A percentile compares a stretch with the other conserved stretches of the same genome.
phyloP scores from a whole-genome alignment of 164 flowering plant species.

The Umbilicus rupestris region DNA sequence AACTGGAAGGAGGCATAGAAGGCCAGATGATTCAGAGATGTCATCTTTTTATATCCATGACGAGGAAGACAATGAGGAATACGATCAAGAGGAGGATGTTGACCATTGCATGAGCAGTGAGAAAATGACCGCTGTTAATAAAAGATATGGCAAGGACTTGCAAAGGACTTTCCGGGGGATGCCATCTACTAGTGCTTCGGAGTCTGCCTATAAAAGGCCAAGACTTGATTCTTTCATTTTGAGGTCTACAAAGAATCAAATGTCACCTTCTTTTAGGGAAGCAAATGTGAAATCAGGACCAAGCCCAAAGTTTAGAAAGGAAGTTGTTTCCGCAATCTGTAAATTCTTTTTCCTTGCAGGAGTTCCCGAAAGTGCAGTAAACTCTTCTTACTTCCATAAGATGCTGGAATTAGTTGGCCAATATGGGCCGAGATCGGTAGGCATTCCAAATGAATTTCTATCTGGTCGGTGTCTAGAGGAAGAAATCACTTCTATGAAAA shows the following conservation, averaged over 20 bases:
- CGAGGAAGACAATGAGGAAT: conserved; percentile 18
- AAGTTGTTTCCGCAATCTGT: conserved; percentile 23
- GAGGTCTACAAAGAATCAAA: conserved; percentile 12
- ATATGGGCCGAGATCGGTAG: conserved; percentile 46
- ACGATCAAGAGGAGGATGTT: conserved; percentile 17
- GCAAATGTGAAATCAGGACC: conserved; percentile 8
- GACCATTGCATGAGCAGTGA: conserved; percentile 13
- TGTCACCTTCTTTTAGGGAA: conserved; percentile 12
- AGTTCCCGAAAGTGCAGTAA: conserved; percentile 42
- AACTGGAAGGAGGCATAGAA: conserved; percentile 25
- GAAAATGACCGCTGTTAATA: conserved; percentile 11
- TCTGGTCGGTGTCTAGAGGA: conserved; percentile 57
- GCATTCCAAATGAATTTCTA: conserved; percentile 40
- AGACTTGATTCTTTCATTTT: conserved; percentile 18
- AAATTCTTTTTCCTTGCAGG: conserved; percentile 25
- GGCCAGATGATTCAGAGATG: conserved; percentile 17
- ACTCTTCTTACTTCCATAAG: conserved; percentile 55
- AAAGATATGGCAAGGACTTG: conserved; percentile 15
- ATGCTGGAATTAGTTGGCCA: conserved; percentile 74
- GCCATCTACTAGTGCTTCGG: conserved; percentile 15
- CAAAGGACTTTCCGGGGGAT: conserved; percentile 11
- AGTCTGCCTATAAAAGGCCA: conserved; percentile 16
- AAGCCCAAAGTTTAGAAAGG: conserved; percentile 15
- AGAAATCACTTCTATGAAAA: conserved; percentile 41
- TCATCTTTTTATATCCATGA: conserved; percentile 15